These are phyloP conservation scores for Annona squamosa DNA, from an alignment of 164 flowering plant genomes.

Conservation along the genomic window DNA sequence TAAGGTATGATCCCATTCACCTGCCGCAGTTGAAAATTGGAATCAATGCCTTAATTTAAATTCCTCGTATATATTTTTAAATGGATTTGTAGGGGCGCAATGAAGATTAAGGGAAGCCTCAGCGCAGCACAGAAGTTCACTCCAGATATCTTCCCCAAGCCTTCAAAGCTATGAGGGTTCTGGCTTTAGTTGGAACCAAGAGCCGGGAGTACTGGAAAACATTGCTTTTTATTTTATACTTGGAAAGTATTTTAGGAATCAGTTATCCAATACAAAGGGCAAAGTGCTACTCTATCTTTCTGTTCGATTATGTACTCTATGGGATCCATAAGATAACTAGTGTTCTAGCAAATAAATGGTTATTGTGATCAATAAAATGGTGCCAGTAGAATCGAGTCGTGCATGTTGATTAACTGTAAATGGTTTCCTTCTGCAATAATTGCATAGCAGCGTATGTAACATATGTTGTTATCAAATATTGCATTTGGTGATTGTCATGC, in stretches of 20 bases:
- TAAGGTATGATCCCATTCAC: slow-evolving; percentile 44
- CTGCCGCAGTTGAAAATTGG: neutral
- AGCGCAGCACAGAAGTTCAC: slow-evolving; percentile 96
- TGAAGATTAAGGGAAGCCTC: slow-evolving; percentile 91
- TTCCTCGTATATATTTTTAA: neutral
- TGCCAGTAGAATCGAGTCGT: neutral
- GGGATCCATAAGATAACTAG: neutral
- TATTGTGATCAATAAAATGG: neutral
- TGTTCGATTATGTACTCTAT: neutral
- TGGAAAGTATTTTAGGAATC: neutral
- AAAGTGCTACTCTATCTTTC: neutral
- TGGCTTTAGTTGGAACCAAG: neutral
- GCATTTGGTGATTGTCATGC: too few relatives aligned
- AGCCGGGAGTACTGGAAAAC: neutral
- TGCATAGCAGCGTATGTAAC: neutral
- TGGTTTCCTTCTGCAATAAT: neutral
- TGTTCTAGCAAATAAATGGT: neutral
- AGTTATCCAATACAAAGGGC: neutral
- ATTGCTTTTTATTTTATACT: neutral
- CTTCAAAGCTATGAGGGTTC: slow-evolving; percentile 69
- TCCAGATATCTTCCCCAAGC: slow-evolving; percentile 96
- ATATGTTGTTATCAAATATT: too few relatives aligned
- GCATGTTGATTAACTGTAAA: neutral
- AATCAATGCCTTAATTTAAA: neutral
- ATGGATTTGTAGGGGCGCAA: slow-evolving; percentile 58